A percentile compares a stretch with the other conserved stretches of the same genome.
phyloP scores from a whole-genome alignment of 768 basidiomycete species.

The Macrolepiota fuliginosa region DNA sequence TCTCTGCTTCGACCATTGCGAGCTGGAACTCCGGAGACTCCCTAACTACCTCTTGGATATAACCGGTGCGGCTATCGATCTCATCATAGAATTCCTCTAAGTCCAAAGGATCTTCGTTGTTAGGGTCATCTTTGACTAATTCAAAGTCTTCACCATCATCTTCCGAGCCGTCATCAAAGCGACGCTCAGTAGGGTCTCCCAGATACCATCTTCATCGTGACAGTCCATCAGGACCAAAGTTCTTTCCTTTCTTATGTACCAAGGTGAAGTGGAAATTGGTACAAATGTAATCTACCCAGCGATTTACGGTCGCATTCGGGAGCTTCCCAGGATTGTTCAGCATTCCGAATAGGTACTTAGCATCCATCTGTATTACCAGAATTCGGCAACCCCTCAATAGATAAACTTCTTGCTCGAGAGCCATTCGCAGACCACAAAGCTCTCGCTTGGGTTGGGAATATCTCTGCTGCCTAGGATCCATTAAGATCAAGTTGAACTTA shows the following conservation, averaged over 20 bases:
- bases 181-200: neutral
- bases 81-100: no score
- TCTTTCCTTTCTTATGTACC: slow-evolving; percentile 25
- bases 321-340: slow-evolving; percentile 30
- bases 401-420: slow-evolving; percentile 17
- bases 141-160: no score
- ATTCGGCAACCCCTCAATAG: slow-evolving; percentile 18
- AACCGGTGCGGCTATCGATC: no score
- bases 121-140: no score
- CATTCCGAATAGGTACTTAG: slow-evolving; percentile 25
- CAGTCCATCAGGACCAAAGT: slow-evolving; percentile 24
- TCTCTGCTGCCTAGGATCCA: slow-evolving; percentile 29
- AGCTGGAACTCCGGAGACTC: no score
- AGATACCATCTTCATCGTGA: slow-evolving; percentile 28
- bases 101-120: no score
- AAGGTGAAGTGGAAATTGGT: slow-evolving; percentile 31
- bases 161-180: no score
- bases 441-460: slow-evolving; percentile 41
- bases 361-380: no score
- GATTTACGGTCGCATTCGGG: slow-evolving; percentile 32
- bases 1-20: no score
- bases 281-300: slow-evolving; percentile 32
- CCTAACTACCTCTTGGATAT: no score
- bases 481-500: slow-evolving; percentile 34
- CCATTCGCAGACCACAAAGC: slow-evolving; percentile 24